Conservation (phyloP, 2,329 filamentous ascomycete genomes). For the Fusarium torreyae region DNA sequence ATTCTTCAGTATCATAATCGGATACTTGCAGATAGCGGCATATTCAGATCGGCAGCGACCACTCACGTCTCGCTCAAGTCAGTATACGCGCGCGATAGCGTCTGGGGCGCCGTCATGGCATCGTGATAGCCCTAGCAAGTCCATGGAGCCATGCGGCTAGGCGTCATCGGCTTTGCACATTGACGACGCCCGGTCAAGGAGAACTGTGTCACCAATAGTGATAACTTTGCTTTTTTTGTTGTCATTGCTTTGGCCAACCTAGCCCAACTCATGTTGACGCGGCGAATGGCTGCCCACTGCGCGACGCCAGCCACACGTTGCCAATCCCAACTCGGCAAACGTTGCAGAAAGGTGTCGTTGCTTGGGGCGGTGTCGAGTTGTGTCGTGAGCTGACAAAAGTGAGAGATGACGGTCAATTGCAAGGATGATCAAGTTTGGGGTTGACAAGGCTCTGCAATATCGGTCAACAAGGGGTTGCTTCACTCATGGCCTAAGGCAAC, state of each 20-base stretch:
- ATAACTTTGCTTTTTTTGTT: constrained; percentile 45
- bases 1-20: constrained; percentile 37
- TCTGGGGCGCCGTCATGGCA: constrained; percentile 20
- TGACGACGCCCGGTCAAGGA: constrained; percentile 12
- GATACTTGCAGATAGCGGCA: constrained; percentile 28
- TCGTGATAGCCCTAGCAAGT: constrained; percentile 18
- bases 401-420: constrained; percentile 30
- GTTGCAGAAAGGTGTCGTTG: constrained; percentile 43
- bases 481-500: constrained; percentile 28
- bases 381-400: constrained; percentile 31
- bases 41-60: constrained; percentile 26
- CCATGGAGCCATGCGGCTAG: constrained; percentile 26
- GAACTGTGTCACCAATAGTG: constrained; percentile 32
- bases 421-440: constrained; percentile 28
- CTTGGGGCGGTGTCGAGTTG: constrained; percentile 27
- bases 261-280: neutral
- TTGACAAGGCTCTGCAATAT: constrained; percentile 17
- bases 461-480: constrained; percentile 24
- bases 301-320: constrained; percentile 36
- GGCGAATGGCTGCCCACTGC: constrained; percentile 27
- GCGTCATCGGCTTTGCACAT: constrained; percentile 37
- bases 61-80: constrained; percentile 16
- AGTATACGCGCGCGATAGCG: constrained; percentile 29
- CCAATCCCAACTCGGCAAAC: constrained; percentile 37
- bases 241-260: constrained; percentile 17